Base-by-base conservation (phyloP, 1,284 basidiomycete species). In the Apiotrichum veenhuisii region DNA sequence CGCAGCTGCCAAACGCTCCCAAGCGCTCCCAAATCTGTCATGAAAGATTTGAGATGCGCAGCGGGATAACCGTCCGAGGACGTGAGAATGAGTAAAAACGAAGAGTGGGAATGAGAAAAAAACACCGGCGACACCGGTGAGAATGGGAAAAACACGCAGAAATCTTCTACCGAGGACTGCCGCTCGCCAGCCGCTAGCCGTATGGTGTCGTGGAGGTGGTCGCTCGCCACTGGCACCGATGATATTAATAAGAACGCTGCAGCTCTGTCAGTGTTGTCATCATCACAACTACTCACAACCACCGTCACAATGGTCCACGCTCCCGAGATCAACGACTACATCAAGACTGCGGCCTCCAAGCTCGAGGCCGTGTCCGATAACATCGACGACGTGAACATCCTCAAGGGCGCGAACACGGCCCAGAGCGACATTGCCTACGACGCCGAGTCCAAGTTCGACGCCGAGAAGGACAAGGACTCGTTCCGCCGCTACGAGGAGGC, bases 341-440 rank as follows among this genome's bases (percentile, higher is more conserved):
- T 71, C 55, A 73, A 73, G 64, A 20, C 44, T 30, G 54, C 58
- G 38, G 68, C 66, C 9, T 47, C 64, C 62, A 64, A 80, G 58
- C 80, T 89, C 61, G 88, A 89, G 64, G 73, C 67, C n/a, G 80
- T 85, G 42, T 88, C 86, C 17, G 88, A 91, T 69, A 83, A 84
- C 44, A 79, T 91, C 49, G 88, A 91, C 76, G 79, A 85, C 64
- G 87, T 77, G 60, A 75, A 77, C 61, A 63, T 73, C 36, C 57
- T 72, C 30, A 30, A 30, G 30, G 30, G 30, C 30, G 7, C 5
- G 59, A n/a, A n/a, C n/a, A n/a, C n/a, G n/a, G n/a, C n/a, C n/a
- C 77, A 77, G 61, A 45, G 41, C 23, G 61, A 62, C 37, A 53
- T 57, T 9, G 59, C 65, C 5, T 89, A 83, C 83, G 81, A 86